Percentiles rank a stretch among this genome's conserved stretches.
Conservation (phyloP, 306 rosid genomes). For the Glycyrrhiza uralensis region DNA sequence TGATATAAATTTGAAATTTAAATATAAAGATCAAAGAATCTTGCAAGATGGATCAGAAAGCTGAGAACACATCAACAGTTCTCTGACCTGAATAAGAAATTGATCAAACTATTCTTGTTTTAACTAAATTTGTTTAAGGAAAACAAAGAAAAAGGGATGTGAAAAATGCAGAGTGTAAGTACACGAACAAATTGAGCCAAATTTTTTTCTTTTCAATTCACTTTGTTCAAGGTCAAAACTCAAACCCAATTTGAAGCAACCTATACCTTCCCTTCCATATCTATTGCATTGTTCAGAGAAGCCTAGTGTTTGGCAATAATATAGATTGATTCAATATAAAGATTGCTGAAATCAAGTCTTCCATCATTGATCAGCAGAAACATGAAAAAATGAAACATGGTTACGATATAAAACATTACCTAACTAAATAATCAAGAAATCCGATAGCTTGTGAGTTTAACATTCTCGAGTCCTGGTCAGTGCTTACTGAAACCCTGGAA, state of each 20-base stretch:
- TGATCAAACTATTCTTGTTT: not conserved
- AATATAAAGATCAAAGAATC: not conserved
- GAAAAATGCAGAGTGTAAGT: not conserved
- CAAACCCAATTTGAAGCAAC: not conserved
- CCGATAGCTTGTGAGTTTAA: constrained; percentile 49
- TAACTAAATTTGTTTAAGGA: not conserved
- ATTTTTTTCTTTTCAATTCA: not conserved
- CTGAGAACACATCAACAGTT: not conserved
- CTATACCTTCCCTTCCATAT: not conserved
- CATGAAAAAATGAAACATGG: not conserved
- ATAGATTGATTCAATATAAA: constrained; percentile 3
- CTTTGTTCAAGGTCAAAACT: constrained; percentile 3
- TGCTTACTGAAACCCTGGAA: constrained; percentile 37
- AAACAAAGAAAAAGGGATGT: constrained; percentile 1
- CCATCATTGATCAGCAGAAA: not conserved
- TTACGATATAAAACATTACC: constrained; percentile 40
- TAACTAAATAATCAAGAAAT: constrained; percentile 53
- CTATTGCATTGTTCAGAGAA: not conserved
- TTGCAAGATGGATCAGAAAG: constrained; percentile 7
- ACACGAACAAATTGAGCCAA: not conserved
- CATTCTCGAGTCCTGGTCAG: constrained; percentile 43
- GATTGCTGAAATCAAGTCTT: not conserved
- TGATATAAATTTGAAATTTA: constrained; percentile 1
- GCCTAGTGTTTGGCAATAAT: not conserved
- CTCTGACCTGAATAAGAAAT: not conserved